Base-by-base conservation (phyloP, 306 rosid species). In the Macrotyloma uniflorum region DNA sequence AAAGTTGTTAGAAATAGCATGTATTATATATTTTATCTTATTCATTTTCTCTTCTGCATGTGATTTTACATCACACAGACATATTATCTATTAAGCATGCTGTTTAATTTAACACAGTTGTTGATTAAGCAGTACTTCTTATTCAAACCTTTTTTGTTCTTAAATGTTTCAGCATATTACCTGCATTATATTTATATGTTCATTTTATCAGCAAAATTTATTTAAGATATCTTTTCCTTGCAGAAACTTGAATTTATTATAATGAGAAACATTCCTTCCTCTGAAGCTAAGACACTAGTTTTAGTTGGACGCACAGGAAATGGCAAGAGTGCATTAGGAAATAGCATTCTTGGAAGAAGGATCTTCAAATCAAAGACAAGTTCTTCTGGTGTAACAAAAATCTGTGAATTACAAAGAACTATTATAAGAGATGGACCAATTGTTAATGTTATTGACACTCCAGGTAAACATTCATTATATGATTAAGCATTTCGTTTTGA, bases 281-380 rank as follows among this genome's bases (percentile, higher is more conserved):
- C 84, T 47, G 86, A 76, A 42, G 87, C 7, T 36, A 83, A 88
- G n/a, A 94, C 98, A 0, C 47, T 94, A 9, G 96, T 94, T 24
- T 81, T 93, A 43, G 97, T 93, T 71, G 98, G 98, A n/a, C 86
- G 89, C 0, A 91, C 98, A 4, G 96, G 98, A n/a, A 92, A 91
- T 72, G 98, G 97, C 1, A 94, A 94, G 84, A 94, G 98, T 81
- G 93, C 98, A 2, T 88, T 93, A 0, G 97, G 97, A 3, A 94
- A 94, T 69, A 91, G 89, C 46, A 89, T 94, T 82, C 55, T 91
- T 64, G 93, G 97, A 28, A 89, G 46, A 68, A 89, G 59, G 79
- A 85, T 82, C 42, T 94, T 91, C 88, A 85, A 66, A 7, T 91
- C 98, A 1, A 84, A 70, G 84, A 38, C 80, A 14, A 84, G 97